Percentiles rank a stretch among this genome's conserved stretches.
Evolutionary conservation across 1,284 basidiomycete genomes (phyloP).

Genomic region (Cryptococcus amylolentus): DNA sequence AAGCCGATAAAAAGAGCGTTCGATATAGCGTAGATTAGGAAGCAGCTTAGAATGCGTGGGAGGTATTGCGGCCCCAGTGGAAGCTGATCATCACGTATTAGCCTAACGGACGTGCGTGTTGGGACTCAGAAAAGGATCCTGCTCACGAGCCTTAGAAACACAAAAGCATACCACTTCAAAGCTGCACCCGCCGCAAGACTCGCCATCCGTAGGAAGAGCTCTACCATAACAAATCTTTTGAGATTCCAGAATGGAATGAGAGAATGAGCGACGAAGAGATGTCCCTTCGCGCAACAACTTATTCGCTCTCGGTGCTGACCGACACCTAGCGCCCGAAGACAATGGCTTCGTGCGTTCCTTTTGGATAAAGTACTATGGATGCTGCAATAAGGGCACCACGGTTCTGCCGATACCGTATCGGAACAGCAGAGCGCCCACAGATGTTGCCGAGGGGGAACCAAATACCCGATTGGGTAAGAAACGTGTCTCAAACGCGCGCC

Average conservation of each 20-base stretch:
- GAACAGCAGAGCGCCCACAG: too few relatives aligned
- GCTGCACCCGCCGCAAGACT: constrained; percentile 2
- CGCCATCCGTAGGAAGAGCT: background rate
- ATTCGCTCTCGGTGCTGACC: too few relatives aligned
- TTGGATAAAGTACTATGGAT: too few relatives aligned
- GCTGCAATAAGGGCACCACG: too few relatives aligned
- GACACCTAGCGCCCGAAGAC: too few relatives aligned
- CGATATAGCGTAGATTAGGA: constrained; percentile 4
- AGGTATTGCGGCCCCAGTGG: constrained; percentile 7
- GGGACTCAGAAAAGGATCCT: background rate
- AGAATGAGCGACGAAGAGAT: too few relatives aligned
- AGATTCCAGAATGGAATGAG: constrained; percentile 1
- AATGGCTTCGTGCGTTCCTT: too few relatives aligned
- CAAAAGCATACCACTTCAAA: constrained; percentile 7
- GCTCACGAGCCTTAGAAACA: constrained; percentile 13
- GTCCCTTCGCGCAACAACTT: too few relatives aligned
- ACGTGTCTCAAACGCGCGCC: too few relatives aligned
- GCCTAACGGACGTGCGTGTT: background rate
- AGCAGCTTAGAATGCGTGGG: constrained; percentile 1
- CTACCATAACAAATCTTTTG: constrained; percentile 6
- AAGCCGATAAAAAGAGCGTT: background rate
- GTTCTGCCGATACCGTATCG: too few relatives aligned
- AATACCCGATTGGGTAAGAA: too few relatives aligned
- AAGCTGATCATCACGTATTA: background rate
- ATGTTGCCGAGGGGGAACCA: too few relatives aligned